A percentile compares a stretch with the other conserved stretches of the same genome.
Conservation (phyloP, 2,329 filamentous ascomycete species). For the Biscogniauxia sp. region DNA sequence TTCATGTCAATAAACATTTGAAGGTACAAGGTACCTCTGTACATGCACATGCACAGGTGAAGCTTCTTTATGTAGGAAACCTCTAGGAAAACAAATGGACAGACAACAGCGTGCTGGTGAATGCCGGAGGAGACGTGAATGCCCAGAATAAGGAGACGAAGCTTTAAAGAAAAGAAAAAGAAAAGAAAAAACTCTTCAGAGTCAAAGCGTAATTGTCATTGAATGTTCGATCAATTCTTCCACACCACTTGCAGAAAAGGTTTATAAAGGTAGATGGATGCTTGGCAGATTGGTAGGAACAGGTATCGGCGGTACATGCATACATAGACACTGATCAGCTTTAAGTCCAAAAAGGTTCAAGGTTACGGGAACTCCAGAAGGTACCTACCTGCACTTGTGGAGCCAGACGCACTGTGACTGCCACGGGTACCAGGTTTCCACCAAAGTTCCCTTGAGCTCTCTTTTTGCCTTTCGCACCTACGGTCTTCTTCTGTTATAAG, state of each 20-base stretch:
- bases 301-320: neutral
- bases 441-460: neutral
- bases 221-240: no score
- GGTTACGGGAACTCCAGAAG: neutral
- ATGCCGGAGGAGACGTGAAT: no score
- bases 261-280: neutral
- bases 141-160: no score
- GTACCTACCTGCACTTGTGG: neutral
- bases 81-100: neutral
- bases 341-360: neutral
- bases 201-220: no score
- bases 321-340: neutral
- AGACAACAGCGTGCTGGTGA: no score
- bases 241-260: no score
- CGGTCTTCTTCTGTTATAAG: constrained; percentile 18
- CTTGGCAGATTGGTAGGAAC: neutral
- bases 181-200: no score
- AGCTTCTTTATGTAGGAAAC: neutral
- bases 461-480: neutral
- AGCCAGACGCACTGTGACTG: neutral
- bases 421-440: neutral
- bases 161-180: no score
- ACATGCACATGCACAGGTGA: neutral
- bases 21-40: neutral
- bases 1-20: neutral